A percentile compares a stretch with the other conserved stretches of the same genome.
These are phyloP conservation scores for Dictyostelium capitatum DNA, from an alignment of 78 protist genomes.

Conservation along the genomic window DNA sequence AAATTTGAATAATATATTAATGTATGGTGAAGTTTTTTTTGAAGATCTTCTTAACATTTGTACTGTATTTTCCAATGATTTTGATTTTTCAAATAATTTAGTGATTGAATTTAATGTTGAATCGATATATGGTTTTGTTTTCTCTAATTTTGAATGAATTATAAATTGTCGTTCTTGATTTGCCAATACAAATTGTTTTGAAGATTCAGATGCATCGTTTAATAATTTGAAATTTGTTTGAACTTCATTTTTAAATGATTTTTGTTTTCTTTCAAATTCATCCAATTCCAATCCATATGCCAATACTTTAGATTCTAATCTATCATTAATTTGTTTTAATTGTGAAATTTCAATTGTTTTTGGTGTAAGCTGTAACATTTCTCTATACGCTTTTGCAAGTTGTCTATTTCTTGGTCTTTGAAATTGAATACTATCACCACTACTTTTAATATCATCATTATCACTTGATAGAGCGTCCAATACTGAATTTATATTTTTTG, in stretches of 20 bases:
- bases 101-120: background rate
- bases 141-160: constrained; percentile 24
- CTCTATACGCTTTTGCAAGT: background rate
- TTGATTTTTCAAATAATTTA: constrained; percentile 37
- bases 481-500: constrained; percentile 22
- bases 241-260: background rate
- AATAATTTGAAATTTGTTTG: background rate
- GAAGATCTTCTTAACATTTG: constrained; percentile 39
- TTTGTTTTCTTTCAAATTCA: background rate
- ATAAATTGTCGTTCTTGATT: constrained; percentile 15
- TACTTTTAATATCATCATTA: constrained; percentile 20
- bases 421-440: background rate
- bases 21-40: constrained; percentile 2
- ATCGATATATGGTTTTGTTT: constrained; percentile 42
- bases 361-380: background rate
- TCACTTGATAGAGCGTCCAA: background rate
- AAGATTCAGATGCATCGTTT: background rate
- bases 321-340: background rate
- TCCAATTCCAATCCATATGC: background rate
- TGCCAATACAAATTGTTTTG: background rate
- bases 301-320: background rate
- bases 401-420: constrained; percentile 11
- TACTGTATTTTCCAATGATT: constrained; percentile 42
- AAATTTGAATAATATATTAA: constrained; percentile 1
- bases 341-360: background rate